A percentile compares a stretch with the other conserved stretches of the same genome.
Evolutionary conservation across 2,329 filamentous ascomycete genomes (phyloP).

Genomic region (Rutstroemia sydowiana): DNA sequence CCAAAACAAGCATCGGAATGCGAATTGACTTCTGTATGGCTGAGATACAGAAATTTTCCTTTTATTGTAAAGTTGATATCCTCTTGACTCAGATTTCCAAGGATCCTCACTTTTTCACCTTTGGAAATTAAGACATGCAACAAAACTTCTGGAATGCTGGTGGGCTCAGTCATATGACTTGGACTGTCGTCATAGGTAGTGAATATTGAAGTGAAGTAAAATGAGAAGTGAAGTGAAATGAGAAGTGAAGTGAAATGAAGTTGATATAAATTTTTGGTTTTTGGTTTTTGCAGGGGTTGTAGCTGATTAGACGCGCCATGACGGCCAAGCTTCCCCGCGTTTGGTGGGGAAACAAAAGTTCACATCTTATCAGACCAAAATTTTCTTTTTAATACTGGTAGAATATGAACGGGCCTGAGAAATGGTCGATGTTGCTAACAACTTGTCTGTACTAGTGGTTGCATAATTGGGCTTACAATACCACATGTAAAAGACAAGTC

Average conservation of each 20-base stretch:
- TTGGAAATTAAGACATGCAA: not conserved
- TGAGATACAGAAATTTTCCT: not conserved
- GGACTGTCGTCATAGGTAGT: not conserved
- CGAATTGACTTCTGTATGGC: not conserved
- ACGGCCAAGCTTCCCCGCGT: too few relatives aligned
- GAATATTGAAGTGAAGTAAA: not conserved
- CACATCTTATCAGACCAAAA: too few relatives aligned
- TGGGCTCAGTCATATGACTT: not conserved
- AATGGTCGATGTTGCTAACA: too few relatives aligned
- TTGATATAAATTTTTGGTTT: not conserved
- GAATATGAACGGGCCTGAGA: too few relatives aligned
- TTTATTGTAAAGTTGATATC: not conserved
- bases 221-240: not conserved
- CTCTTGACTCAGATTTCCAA: not conserved
- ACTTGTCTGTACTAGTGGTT: too few relatives aligned
- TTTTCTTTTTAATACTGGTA: too few relatives aligned
- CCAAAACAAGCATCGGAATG: not conserved
- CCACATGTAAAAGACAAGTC: too few relatives aligned
- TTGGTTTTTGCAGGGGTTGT: not conserved
- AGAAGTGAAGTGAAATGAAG: not conserved
- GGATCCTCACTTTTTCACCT: not conserved
- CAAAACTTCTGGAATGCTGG: not conserved
- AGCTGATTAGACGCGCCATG: too few relatives aligned
- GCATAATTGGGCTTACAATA: too few relatives aligned
- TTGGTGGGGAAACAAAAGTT: too few relatives aligned